Conservation (phyloP, 116 monocot species). For the Trichopus zeylanicus region DNA sequence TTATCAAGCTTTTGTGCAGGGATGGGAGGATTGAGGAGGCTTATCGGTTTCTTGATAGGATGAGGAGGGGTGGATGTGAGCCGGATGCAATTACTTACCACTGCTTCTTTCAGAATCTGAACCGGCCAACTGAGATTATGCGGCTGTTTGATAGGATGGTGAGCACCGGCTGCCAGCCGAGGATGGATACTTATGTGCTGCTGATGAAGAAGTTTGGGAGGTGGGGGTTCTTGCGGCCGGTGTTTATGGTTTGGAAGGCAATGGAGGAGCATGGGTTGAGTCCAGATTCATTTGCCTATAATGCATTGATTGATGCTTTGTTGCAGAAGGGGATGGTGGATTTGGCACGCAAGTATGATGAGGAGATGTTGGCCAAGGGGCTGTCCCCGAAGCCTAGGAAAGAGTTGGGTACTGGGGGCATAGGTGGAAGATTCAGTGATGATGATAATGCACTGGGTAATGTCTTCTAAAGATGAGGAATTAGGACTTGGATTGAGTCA, state of each 20-base stretch:
- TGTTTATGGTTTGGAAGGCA: conserved; percentile 68
- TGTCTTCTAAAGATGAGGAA: conserved; percentile 19
- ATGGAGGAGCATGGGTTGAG: conserved; percentile 73
- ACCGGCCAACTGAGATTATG: conserved; percentile 63
- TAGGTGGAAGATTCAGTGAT: conserved; percentile 17
- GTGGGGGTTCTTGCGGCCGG: conserved; percentile 90
- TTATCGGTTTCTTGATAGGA: conserved; percentile 42
- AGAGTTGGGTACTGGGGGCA: conserved; percentile 42
- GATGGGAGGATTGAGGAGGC: conserved; percentile 70
- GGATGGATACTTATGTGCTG: conserved; percentile 93
- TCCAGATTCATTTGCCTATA: conserved; percentile 81
- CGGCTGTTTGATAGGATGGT: conserved; percentile 65
- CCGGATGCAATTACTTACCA: conserved; percentile 85
- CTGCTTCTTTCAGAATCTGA: conserved; percentile 61
- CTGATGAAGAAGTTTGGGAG: conserved; percentile 87
- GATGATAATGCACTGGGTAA: conserved; percentile 23
- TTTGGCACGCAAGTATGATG: conserved; percentile 72
- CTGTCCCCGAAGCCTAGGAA: conserved; percentile 73
- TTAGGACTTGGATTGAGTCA: neutral
- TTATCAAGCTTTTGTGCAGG: conserved; percentile 65
- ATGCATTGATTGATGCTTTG: conserved; percentile 80
- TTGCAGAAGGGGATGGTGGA: conserved; percentile 85
- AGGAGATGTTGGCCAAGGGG: conserved; percentile 85
- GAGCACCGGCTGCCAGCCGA: conserved; percentile 45
- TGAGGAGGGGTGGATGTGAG: conserved; percentile 42